Base-by-base conservation (phyloP, 441 rosid species). In the Croton laevigatus region DNA sequence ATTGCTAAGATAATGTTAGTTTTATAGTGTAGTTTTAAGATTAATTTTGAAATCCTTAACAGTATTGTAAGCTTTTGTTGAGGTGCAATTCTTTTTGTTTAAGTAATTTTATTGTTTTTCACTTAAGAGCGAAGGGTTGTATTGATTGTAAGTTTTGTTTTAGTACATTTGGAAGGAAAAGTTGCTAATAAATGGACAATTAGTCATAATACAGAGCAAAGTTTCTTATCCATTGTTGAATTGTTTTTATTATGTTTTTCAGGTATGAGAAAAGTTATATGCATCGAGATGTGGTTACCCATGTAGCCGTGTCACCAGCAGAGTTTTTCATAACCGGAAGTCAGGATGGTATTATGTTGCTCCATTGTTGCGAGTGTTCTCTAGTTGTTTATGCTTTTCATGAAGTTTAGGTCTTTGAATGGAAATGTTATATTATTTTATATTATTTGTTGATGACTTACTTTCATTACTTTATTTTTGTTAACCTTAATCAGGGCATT, bases 231-330 rank as follows among this genome's bases (percentile, higher is more conserved):
- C 6, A 12, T 37, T 20, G 37, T 79, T 38, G 22, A 17, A 4
- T 27, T 27, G 32, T 27, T 27, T 27, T 27, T 27, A 27, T 27
- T 27, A 27, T 27, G 32, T 49, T 58, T 70, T 66, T 3, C 79
- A 94, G 98, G 98, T 94, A 89, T 67, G 99, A 94, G 82, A 94
- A 90, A 70, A 94, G 96, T 80, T 94, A 94, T 75, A 90, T 91
- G 99, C 99, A 92, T 70, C 82, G 99, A n/a, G 99, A 94, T 78
- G 88, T 87, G 66, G 96, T 92, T 69, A 88, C 96, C 0, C 97
- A 92, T 81, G 97, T 92, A 36, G 97, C 98, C 44, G 94, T 92
- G 37, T 92, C 99, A 6, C 79, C 89, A 1, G 94, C 99, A n/a
- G 99, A 94, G 52, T 94, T 90, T 82, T 94, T 94, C 68, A 88